Conservation (phyloP, 352 stramenopile species). For the Globisporangium spiculum region DNA sequence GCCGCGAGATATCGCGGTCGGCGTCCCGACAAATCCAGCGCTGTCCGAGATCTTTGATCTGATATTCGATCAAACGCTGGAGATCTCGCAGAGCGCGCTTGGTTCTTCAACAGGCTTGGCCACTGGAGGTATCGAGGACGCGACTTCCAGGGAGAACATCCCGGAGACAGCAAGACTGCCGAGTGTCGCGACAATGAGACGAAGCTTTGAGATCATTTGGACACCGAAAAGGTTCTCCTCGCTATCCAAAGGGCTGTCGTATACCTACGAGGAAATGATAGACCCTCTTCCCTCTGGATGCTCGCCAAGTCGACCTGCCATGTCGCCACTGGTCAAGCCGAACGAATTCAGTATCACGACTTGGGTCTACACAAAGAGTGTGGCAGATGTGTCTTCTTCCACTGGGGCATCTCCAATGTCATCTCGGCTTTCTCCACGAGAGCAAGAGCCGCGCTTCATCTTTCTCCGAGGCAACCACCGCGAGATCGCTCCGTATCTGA, state of each 20-base stretch:
- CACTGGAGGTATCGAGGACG: not conserved
- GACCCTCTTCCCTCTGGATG: constrained; percentile 8
- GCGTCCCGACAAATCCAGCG: constrained; percentile 6
- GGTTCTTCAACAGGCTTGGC: not conserved
- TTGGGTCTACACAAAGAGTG: constrained; percentile 73
- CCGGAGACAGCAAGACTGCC: constrained; percentile 3
- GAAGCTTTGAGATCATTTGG: constrained; percentile 77
- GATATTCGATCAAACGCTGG: constrained; percentile 7
- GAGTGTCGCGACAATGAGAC: constrained; percentile 18
- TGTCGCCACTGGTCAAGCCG: constrained; percentile 59
- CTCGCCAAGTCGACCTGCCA: constrained; percentile 14
- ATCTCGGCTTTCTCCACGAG: constrained; percentile 2
- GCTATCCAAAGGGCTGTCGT: constrained; percentile 51
- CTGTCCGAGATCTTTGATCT: constrained; percentile 9
- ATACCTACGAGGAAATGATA: constrained; percentile 58
- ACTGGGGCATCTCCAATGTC: not conserved
- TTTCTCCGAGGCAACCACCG: constrained; percentile 63
- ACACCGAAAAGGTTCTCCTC: constrained; percentile 51
- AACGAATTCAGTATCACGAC: constrained; percentile 88
- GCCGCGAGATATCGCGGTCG: not conserved
- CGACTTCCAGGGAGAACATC: not conserved
- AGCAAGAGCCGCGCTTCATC: constrained; percentile 48
- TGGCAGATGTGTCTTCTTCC: not conserved
- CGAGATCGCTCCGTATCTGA: constrained; percentile 63
- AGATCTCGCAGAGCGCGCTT: not conserved